Base-by-base conservation (phyloP, 1,284 basidiomycete species). In the Takashimella tepidaria region DNA sequence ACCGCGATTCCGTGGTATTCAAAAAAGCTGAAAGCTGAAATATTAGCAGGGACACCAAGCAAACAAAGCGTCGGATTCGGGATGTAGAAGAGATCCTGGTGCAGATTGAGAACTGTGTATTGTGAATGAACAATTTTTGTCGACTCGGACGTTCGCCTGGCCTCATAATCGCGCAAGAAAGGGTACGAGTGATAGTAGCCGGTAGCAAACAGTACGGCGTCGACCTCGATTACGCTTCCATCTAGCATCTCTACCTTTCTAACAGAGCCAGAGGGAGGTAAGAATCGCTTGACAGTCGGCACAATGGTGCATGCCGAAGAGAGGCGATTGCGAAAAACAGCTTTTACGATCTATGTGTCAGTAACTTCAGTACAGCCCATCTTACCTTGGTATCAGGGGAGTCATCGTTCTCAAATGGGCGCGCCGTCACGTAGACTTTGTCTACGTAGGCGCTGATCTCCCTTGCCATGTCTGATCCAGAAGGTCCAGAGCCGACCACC, bases 41-140 rank as follows among this genome's bases (percentile, higher is more conserved):
- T 70, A 51, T 66, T 67, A 50, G 70, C 59, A 37, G 57, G 59
- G 10, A 68, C 23, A 6, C 65, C 63, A 53, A 70, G 45, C 54
- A 81, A 80, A 0, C 73, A 72, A 4, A 81, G 66, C 6, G 79
- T 79, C 3, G 80, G 79, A 52, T 81, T 79, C n/a, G 78, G 76
- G 47, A 81, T 79, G 60, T 77, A 81, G 60, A 80, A 77, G 0
- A 76, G 61, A 54, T 80, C 79, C 13, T 78, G 68, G 58, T 79
- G 76, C 2, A 81, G 68, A 6, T 79, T 76, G 4, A 77, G 76
- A n/a, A 81, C 65, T 37, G 48, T 50, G 26, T 50, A 50, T 40
- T 50, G 48, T 11, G 37, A 19, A 21, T 50, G 37, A 25, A 41
- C 21, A 16, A 50, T 41, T n/a, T 25, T 41, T 4, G 37, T 50